A percentile compares a stretch with the other conserved stretches of the same genome.
These are phyloP conservation scores for Tolypocladium pustulatum DNA, from an alignment of 2,329 filamentous ascomycete genomes.

Conservation along the genomic window DNA sequence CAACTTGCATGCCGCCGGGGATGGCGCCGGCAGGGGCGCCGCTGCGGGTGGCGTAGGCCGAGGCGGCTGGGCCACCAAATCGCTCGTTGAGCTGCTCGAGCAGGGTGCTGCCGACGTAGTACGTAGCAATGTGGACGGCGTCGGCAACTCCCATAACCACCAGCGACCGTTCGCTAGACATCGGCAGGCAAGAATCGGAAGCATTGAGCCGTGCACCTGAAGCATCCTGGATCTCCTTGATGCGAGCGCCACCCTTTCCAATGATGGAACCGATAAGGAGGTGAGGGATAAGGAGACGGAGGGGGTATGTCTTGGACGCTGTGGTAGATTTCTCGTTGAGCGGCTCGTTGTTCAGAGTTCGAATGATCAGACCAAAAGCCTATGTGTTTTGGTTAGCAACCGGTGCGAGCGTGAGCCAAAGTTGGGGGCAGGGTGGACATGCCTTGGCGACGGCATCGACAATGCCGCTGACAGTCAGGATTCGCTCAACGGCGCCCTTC, in stretches of 20 bases:
- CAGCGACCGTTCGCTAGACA: conserved; percentile 94
- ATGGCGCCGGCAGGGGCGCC: conserved; percentile 89
- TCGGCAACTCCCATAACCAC: conserved; percentile 97
- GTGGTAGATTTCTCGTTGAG: conserved; percentile 79
- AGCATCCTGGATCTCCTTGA: conserved; percentile 96
- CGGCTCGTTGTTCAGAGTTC: conserved; percentile 94
- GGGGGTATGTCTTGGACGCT: conserved; percentile 93
- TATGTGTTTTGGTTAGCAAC: conserved; percentile 27
- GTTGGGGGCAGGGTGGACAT: conserved; percentile 16
- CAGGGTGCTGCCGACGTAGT: conserved; percentile 96
- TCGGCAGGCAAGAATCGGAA: conserved; percentile 84
- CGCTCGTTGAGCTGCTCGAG: conserved; percentile 95
- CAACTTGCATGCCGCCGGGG: conserved; percentile 95
- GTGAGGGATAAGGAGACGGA: conserved; percentile 89
- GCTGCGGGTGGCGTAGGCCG: conserved; percentile 93
- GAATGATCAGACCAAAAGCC: conserved; percentile 97
- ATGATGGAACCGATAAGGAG: conserved; percentile 98
- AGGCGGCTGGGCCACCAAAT: conserved; percentile 90
- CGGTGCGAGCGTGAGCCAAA: not conserved
- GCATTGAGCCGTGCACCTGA: conserved; percentile 94
- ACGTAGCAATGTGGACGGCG: conserved; percentile 96
- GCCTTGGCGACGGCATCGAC: conserved; percentile 97
- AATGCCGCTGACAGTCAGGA: conserved; percentile 90
- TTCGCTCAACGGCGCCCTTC: conserved; percentile 92
- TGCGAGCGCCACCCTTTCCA: conserved; percentile 89